Evolutionary conservation across 2,329 filamentous ascomycete species (phyloP).

Genomic region (Penicillium sp.): DNA sequence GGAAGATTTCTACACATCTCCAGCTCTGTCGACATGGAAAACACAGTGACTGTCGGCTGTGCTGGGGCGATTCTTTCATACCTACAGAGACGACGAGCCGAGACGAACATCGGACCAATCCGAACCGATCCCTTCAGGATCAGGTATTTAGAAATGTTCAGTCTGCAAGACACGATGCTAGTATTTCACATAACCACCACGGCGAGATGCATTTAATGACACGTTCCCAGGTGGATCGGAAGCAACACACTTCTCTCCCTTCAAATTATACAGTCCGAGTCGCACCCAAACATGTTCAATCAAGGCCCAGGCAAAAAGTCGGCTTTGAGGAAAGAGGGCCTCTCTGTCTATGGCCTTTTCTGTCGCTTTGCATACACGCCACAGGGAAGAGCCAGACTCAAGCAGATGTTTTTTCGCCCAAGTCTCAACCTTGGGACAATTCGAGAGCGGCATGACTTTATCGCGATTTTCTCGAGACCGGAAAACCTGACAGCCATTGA

Average conservation of each 20-base stretch:
- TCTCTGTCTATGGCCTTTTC: conserved; percentile 83
- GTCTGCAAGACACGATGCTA: conserved; percentile 61
- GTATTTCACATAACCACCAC: conserved; percentile 7
- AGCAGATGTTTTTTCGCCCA: conserved; percentile 79
- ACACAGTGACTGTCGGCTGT: conserved; percentile 73
- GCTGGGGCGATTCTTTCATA: conserved; percentile 83
- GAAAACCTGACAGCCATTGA: conserved; percentile 62
- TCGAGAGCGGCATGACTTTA: conserved; percentile 66
- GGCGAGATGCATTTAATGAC: neutral
- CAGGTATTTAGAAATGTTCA: conserved; percentile 70
- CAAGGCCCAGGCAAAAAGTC: conserved; percentile 63
- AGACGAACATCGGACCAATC: conserved; percentile 60
- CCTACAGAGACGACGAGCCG: conserved; percentile 65
- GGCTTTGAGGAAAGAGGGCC: conserved; percentile 70
- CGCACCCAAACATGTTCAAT: conserved; percentile 76
- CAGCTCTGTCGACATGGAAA: conserved; percentile 71
- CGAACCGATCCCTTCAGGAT: conserved; percentile 60
- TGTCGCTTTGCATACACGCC: conserved; percentile 70
- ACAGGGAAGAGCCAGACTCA: conserved; percentile 71
- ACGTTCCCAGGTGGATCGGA: conserved; percentile 69
- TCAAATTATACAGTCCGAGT: conserved; percentile 80
- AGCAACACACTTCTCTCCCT: conserved; percentile 75
- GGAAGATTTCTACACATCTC: conserved; percentile 67
- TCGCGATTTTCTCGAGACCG: conserved; percentile 63
- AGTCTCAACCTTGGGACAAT: conserved; percentile 68